Base-by-base conservation (phyloP, 768 basidiomycete genomes). In the Gautieria morchelliformis region DNA sequence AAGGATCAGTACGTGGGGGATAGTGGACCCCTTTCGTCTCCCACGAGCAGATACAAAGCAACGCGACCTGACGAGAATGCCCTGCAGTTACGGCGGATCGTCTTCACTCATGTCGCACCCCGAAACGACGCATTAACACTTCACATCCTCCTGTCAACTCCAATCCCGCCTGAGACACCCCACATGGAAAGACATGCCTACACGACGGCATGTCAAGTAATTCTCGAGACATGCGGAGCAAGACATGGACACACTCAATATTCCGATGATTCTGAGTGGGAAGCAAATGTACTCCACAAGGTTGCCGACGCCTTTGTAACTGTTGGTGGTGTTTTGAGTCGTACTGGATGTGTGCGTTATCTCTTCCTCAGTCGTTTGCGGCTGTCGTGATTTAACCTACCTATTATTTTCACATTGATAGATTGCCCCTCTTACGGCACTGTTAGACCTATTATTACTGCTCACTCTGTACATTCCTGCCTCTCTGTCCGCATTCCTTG, bases 81-180 rank as follows among this genome's bases (percentile, higher is more conserved):
- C 48, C 52, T 63, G 44, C 60, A 89, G 87, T 68, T 87, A 48
- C 80, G 78, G 60, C 74, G 78, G 42, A 72, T 84, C 30, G 66
- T 88, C n/a, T 63, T 87, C 53, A 80, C 78, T 0, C 87, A 89
- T 66, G 70, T 48, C 12, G 56, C 47, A n/a, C 41, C 55, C 9
- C 48, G 51, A 30, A 39, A 49, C 17, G 55, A 57, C 27, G 52
- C 35, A 44, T 52, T 56, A 40, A 61, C 55, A 32, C 49, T 53
- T 10, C 62, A 57, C 32, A 46, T 52, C 12, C 58, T 58, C 27
- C 22, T 60, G 33, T 59, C 55, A 27, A 41, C 20, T 41, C n/a
- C 22, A 40, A 39, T 60, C 46, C 58, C 54, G 40, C 19, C 2
- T 32, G 51, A 46, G 45, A 52, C 37, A 9, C 32, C 50, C 7